phyloP scores from a whole-genome alignment of 306 rosid species.

The Argentina anserina region DNA sequence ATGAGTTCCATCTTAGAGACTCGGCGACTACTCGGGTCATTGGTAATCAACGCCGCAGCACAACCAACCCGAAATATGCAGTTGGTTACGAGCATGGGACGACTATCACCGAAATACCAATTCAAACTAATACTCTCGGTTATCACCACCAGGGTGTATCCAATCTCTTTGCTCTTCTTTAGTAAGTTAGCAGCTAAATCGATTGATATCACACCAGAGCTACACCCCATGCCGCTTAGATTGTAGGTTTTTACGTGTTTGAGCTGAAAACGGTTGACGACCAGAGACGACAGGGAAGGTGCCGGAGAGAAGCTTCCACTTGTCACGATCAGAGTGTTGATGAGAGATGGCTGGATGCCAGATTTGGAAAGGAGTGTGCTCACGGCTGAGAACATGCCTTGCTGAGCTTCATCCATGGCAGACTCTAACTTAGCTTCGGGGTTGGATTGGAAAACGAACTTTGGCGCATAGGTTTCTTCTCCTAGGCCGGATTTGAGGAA shows the following conservation, averaged over 20 bases:
- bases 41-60: constrained; percentile 13
- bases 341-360: neutral
- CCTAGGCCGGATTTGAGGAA: constrained; percentile 17
- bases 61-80: constrained; percentile 14
- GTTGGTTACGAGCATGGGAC: constrained; percentile 20
- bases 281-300: constrained; percentile 11
- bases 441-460: constrained; percentile 8
- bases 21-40: constrained; percentile 8
- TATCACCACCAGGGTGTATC: constrained; percentile 2
- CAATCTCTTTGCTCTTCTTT: neutral
- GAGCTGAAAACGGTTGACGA: constrained; percentile 18
- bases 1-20: constrained; percentile 11
- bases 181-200: constrained; percentile 6
- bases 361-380: constrained; percentile 9
- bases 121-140: constrained; percentile 9
- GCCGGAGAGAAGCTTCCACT: constrained; percentile 18
- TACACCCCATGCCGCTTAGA: constrained; percentile 20
- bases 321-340: constrained; percentile 8
- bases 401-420: constrained; percentile 11
- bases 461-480: constrained; percentile 17
- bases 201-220: constrained; percentile 13
- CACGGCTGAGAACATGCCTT: constrained; percentile 12
- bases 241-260: constrained; percentile 13
- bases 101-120: constrained; percentile 16
- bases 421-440: neutral